Base-by-base conservation (phyloP, 2,329 filamentous ascomycete genomes). In the Exophiala sp. region DNA sequence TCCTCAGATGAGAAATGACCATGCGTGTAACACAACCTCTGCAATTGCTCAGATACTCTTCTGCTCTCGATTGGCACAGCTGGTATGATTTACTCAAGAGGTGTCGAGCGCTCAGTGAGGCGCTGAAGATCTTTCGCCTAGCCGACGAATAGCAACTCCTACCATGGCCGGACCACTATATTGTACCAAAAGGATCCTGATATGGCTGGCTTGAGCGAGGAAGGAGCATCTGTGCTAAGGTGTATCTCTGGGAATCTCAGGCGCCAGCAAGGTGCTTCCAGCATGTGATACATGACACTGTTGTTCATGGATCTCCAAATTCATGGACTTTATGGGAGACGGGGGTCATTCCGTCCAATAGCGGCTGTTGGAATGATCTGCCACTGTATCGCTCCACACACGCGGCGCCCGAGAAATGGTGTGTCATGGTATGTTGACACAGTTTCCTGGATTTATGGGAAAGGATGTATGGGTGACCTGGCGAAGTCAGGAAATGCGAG, bases 1-100 rank as follows among this genome's bases (percentile, higher is more conserved):
- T 83, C 68, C 71, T 99, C 72, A 78, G 89, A 68, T 92, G 72
- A 78, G 5, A 43, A 24, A 2, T 29, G 4, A 20, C 41, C 41
- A n/a, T 41, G 2, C 10, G 10, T 6, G 24, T 8, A 3, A 8
- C 24, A 29, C 24, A 29, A 29, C 39, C 21, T 14, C 29, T 24
- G 20, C 41, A 10, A 20, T 6, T 24, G 11, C 21, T 14, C 18
- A 43, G 21, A 32, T 2, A 4, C 5, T 3, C 35, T 7, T 38
- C 14, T 16, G 35, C 10, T 12, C 5, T 10, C 5, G 5, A 10
- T 12, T 10, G 35, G 5, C 35, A 8, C 35, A 38, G 14, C 10
- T 7, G 2, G 11, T 10, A 12, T 38, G 35, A 38, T 7, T 4
- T 3, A 8, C 24, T 29, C 24, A 29, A 8, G 5, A 5, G 5